Percentiles rank a stretch among this genome's conserved stretches.
phyloP scores from a whole-genome alignment of 345 rosid genomes.

The Clarkia xantiana region DNA sequence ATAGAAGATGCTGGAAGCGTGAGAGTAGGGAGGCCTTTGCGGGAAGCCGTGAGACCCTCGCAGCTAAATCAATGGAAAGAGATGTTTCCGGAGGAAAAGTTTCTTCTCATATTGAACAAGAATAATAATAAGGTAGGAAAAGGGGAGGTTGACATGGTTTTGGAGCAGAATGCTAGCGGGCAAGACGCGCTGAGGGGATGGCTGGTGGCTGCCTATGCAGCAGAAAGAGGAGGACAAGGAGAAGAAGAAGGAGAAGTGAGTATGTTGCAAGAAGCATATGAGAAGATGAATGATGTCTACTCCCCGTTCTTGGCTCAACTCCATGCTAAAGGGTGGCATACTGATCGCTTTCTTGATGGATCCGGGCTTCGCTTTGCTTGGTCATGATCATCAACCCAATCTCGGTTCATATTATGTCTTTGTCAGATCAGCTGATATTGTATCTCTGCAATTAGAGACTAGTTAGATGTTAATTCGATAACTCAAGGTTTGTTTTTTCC shows the following conservation, averaged over 20 bases:
- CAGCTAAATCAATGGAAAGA: constrained; percentile 39
- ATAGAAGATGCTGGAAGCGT: constrained; percentile 75
- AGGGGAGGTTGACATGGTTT: constrained; percentile 48
- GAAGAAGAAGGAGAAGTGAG: constrained; percentile 23
- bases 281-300: constrained; percentile 42
- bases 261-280: constrained; percentile 43
- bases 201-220: constrained; percentile 72
- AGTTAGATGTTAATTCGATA: no score
- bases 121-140: constrained; percentile 23
- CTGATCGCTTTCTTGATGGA: constrained; percentile 80
- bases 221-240: not conserved
- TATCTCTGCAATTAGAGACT: no score
- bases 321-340: constrained; percentile 83
- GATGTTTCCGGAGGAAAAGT: constrained; percentile 58
- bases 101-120: constrained; percentile 20
- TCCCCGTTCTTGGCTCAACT: constrained; percentile 43
- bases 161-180: constrained; percentile 66
- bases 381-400: not conserved
- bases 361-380: constrained; percentile 57
- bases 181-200: constrained; percentile 95
- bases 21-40: constrained; percentile 63
- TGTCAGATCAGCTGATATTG: no score
- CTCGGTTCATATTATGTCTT: no score
- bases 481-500: no score
- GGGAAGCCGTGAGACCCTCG: constrained; percentile 55